A percentile compares a stretch with the other conserved stretches of the same genome.
Evolutionary conservation across 768 basidiomycete species (phyloP).

Genomic region (Leccinum truebloodii): DNA sequence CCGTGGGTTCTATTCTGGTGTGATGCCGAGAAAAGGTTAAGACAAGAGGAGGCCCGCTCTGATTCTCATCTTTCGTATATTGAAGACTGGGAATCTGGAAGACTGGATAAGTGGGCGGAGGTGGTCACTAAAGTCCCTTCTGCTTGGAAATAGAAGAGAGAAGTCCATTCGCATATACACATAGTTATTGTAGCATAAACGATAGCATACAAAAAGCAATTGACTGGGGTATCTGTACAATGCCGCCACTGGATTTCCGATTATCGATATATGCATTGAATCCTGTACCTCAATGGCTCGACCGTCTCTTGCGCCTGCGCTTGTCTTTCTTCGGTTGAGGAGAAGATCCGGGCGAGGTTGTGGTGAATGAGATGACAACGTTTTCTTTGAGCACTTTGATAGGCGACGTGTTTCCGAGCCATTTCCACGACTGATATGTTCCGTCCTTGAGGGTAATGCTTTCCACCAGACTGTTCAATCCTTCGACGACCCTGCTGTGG

Average conservation of each 20-base stretch:
- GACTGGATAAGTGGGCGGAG: constrained; percentile 68
- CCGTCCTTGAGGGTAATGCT: constrained; percentile 35
- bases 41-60: constrained; percentile 65
- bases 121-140: constrained; percentile 73
- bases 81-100: constrained; percentile 74
- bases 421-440: constrained; percentile 50
- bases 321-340: constrained; percentile 33
- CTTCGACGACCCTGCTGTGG: constrained; percentile 38
- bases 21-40: constrained; percentile 87
- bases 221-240: not conserved
- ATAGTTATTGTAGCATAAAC: constrained; percentile 9
- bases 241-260: not conserved
- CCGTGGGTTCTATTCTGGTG: constrained; percentile 98
- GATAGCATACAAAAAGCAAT: not conserved
- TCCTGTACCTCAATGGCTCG: constrained; percentile 21
- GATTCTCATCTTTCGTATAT: constrained; percentile 68
- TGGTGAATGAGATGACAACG: constrained; percentile 26
- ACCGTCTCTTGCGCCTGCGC: constrained; percentile 31
- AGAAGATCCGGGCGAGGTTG: constrained; percentile 29
- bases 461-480: constrained; percentile 39
- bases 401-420: constrained; percentile 36
- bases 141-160: constrained; percentile 58
- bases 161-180: constrained; percentile 11
- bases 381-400: constrained; percentile 40
- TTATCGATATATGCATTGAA: not conserved